phyloP scores from a whole-genome alignment of 306 rosid species.

The Bauhinia variegata region DNA sequence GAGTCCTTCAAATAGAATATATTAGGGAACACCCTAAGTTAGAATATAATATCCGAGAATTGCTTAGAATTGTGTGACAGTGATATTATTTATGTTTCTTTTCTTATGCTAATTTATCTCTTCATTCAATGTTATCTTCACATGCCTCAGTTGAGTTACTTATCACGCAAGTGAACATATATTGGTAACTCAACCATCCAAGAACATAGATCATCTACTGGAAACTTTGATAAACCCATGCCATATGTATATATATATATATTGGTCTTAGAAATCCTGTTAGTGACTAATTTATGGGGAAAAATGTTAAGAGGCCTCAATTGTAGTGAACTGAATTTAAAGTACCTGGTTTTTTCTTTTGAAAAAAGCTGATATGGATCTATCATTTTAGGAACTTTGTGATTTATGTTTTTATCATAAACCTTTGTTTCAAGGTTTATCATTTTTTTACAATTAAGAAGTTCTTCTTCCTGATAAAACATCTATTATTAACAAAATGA shows the following conservation, averaged over 20 bases:
- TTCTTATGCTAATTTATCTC: background rate
- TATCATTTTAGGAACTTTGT: background rate
- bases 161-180: slow-evolving; percentile 2
- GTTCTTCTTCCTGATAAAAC: too few relatives aligned
- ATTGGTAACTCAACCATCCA: background rate
- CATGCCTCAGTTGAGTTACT: slow-evolving; percentile 21
- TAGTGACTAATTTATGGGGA: background rate
- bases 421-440: slow-evolving; percentile 6
- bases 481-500: slow-evolving; percentile 23
- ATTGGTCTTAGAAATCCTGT: background rate
- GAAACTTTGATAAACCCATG: too few relatives aligned
- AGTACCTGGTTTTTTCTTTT: background rate
- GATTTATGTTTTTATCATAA: slow-evolving; percentile 25
- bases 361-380: background rate
- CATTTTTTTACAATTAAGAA: background rate
- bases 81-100: background rate
- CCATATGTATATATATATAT: too few relatives aligned
- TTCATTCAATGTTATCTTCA: slow-evolving; percentile 20
- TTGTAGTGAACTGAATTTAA: too few relatives aligned
- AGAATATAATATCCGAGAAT: slow-evolving; percentile 5
- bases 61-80: slow-evolving; percentile 10
- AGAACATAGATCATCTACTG: too few relatives aligned
- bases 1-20: slow-evolving; percentile 5
- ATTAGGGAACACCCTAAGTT: too few relatives aligned
- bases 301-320: too few relatives aligned